phyloP scores from a whole-genome alignment of 2,329 filamentous ascomycete species.

The Verticillium isaacii region DNA sequence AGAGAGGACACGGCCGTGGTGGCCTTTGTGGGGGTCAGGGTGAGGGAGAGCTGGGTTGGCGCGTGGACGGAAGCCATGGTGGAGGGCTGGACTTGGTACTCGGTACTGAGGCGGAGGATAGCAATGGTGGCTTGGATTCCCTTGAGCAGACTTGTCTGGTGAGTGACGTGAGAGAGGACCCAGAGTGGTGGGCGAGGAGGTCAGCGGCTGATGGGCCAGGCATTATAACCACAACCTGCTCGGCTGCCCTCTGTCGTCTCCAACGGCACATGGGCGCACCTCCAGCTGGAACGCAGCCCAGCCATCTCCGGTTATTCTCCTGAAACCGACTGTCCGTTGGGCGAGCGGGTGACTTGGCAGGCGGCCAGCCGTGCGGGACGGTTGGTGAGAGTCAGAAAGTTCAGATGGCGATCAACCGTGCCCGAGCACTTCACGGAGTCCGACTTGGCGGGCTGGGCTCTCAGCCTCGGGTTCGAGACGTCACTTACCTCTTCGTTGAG shows the following conservation, averaged over 20 bases:
- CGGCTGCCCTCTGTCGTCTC: neutral
- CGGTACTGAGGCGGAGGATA: too few relatives aligned
- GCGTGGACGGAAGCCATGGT: constrained; percentile 1
- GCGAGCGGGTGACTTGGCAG: neutral
- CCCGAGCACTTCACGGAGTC: neutral
- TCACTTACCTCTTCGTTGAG: neutral
- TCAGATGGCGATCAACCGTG: neutral
- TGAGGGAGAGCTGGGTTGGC: neutral
- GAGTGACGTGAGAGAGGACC: neutral
- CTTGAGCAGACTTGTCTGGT: neutral
- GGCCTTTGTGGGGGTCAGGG: neutral
- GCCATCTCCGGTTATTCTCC: neutral
- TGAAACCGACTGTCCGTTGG: neutral
- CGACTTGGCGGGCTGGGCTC: neutral
- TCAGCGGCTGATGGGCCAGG: neutral
- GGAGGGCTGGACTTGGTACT: neutral
- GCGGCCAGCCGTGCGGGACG: neutral
- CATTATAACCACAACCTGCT: neutral
- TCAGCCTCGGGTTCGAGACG: neutral
- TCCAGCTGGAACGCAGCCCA: neutral
- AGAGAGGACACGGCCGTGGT: neutral
- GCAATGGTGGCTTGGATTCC: neutral
- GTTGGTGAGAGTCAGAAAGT: neutral
- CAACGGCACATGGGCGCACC: neutral
- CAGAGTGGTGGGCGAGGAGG: neutral